Evolutionary conservation across 306 rosid genomes (phyloP).

Genomic region (Trifolium pratense): DNA sequence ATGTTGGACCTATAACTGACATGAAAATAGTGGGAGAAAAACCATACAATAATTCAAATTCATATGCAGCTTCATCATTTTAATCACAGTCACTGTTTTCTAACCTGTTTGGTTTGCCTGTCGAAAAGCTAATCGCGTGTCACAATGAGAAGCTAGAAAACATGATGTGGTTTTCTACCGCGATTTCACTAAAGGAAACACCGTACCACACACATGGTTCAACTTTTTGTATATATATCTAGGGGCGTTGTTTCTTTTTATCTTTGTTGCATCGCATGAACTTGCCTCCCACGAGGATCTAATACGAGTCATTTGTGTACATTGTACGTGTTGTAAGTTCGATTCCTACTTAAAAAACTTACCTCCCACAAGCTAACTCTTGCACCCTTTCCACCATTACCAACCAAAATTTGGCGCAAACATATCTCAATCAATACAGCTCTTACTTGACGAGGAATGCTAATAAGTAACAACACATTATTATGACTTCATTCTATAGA

Average conservation of each 20-base stretch:
- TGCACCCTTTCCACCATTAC: not conserved
- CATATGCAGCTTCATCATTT: slow-evolving; percentile 24
- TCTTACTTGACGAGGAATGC: not conserved
- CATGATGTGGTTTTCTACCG: no score
- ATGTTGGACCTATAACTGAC: slow-evolving; percentile 24
- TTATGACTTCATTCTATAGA: no score
- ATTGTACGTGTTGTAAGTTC: not conserved
- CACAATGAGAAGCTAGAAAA: no score
- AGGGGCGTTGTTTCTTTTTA: no score
- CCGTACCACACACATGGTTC: no score
- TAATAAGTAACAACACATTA: no score
- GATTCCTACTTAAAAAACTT: not conserved
- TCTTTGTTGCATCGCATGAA: no score
- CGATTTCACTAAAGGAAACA: no score
- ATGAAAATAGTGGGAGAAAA: not conserved
- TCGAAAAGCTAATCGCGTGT: no score
- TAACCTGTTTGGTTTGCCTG: no score
- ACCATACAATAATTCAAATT: slow-evolving; percentile 18
- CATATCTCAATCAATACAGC: not conserved
- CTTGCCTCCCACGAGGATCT: no score
- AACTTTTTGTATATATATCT: no score
- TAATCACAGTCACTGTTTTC: not conserved
- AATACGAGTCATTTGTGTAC: not conserved
- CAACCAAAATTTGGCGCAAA: not conserved
- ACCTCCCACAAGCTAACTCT: not conserved